phyloP scores from a whole-genome alignment of 2,329 filamentous ascomycete genomes.

The Colletotrichum acutatum region DNA sequence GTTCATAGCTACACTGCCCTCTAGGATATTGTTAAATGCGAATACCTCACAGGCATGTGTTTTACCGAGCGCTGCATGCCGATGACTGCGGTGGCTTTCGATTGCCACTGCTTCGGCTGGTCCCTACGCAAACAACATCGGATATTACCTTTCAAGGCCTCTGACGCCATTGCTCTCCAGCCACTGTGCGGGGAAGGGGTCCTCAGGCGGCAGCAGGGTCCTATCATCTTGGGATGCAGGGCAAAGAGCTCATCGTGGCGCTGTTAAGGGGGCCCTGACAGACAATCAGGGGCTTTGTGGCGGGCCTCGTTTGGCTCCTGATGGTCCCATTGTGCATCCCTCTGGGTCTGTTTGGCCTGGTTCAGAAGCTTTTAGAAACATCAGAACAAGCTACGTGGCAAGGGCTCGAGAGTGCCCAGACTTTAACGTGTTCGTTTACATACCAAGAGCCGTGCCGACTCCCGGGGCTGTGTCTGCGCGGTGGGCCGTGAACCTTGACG shows the following conservation, averaged over 20 bases:
- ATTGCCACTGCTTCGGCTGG: conserved; percentile 1
- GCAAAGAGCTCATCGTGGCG: conserved; percentile 10
- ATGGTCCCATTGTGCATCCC: background rate
- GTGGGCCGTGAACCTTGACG: conserved; percentile 35
- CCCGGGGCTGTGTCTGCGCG: conserved; percentile 30
- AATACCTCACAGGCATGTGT: background rate
- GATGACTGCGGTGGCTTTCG: background rate
- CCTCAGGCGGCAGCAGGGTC: conserved; percentile 8
- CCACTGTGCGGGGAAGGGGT: conserved; percentile 23
- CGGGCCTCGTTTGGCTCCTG: background rate
- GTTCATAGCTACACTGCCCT: background rate
- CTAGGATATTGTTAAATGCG: background rate
- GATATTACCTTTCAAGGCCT: conserved; percentile 9
- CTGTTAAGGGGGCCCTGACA: background rate
- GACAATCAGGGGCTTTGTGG: conserved; percentile 9
- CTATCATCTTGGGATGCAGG: background rate
- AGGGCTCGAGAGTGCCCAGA: conserved; percentile 27
- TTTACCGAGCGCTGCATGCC: background rate
- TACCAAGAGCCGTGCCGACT: conserved; percentile 27
- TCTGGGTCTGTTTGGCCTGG: background rate
- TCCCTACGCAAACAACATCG: background rate
- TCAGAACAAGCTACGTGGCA: conserved; percentile 30
- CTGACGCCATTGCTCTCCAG: conserved; percentile 12
- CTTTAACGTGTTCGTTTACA: conserved; percentile 23
- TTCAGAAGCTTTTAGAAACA: conserved; percentile 16